Base-by-base conservation (phyloP, 768 basidiomycete species). In the Lactarius psammicola region DNA sequence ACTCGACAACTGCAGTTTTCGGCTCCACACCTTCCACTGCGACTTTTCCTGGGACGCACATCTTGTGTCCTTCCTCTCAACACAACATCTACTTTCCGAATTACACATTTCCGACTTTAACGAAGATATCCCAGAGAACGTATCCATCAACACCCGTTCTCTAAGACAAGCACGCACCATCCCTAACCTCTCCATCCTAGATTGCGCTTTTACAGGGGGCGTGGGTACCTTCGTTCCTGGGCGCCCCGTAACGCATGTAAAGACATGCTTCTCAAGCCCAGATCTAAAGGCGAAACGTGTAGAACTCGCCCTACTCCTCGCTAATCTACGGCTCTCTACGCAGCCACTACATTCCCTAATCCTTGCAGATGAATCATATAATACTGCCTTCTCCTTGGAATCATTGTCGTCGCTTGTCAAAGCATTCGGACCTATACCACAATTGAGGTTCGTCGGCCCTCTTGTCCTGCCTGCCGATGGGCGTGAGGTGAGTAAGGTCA, bases 151-250 rank as follows among this genome's bases (percentile, higher is more conserved):
- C 42, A 42, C 65, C 46, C 65, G 72, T 33, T 73, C 72, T 54
- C 72, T 68, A 57, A 72, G 42, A 70, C 79, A 66, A 56, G 64
- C 69, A n/a, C 58, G 30, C 56, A 60, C 74, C 40, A 79, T 89
- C 30, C 82, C 84, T 40, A 75, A 76, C 56, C 76, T 89, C 28
- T 77, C 82, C 6, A 80, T 76, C 30, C 73, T 89, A 49, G 86
- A 88, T 74, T 89, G 88, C 74, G 87, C 87, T 1, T 88, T 88
- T 73, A 76, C 82, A 20, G 87, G 87, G 74, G 88, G 87, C 1
- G 87, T 84, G 4, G 78, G 78, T 57, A 79, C 79, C 18, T 74
- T 89, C 11, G 80, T 84, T 26, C 86, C 87, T 0, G 78, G 78
- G 13, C 80, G 87, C 2, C 87, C 87, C 8, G 74, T 90, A 46